Conservation (phyloP, 768 basidiomycete species). For the Cyclocybe cylindracea region DNA sequence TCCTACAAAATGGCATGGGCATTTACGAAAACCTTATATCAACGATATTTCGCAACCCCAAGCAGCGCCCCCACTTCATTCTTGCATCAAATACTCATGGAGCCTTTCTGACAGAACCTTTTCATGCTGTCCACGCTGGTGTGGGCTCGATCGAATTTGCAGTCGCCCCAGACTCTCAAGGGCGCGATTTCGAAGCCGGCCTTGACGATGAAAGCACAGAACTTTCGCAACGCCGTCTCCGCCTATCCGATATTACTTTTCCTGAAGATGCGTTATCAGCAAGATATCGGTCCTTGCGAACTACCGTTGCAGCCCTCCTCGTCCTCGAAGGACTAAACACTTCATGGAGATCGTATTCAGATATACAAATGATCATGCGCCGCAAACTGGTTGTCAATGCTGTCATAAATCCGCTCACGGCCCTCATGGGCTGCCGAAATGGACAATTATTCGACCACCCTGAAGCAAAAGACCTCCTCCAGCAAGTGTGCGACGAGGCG, state of each 20-base stretch:
- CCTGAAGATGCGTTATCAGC: conserved; percentile 36
- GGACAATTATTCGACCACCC: conserved; percentile 62
- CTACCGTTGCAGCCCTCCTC: conserved; percentile 67
- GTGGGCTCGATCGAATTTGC: conserved; percentile 76
- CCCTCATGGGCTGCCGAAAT: conserved; percentile 78
- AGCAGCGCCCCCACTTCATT: conserved; percentile 81
- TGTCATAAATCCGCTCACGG: conserved; percentile 84
- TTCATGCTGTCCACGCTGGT: conserved; percentile 70
- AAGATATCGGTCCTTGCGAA: conserved; percentile 62
- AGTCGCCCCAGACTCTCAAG: conserved; percentile 67
- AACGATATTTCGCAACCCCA: conserved; percentile 70
- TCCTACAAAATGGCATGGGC: conserved; percentile 96
- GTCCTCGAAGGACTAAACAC: conserved; percentile 57
- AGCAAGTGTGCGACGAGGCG: conserved; percentile 71
- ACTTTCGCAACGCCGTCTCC: conserved; percentile 39
- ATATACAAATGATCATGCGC: conserved; percentile 69
- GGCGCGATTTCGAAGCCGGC: conserved; percentile 65
- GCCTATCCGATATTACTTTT: conserved; percentile 52
- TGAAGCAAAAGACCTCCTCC: conserved; percentile 45
- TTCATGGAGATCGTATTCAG: conserved; percentile 63
- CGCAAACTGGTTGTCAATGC: conserved; percentile 83
- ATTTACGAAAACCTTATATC: conserved; percentile 77
- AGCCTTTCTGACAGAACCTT: conserved; percentile 53
- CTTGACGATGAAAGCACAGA: conserved; percentile 35
- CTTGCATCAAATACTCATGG: conserved; percentile 84